phyloP scores from a whole-genome alignment of 176 grass and related monocot species.

The Puccinellia tenuiflora region DNA sequence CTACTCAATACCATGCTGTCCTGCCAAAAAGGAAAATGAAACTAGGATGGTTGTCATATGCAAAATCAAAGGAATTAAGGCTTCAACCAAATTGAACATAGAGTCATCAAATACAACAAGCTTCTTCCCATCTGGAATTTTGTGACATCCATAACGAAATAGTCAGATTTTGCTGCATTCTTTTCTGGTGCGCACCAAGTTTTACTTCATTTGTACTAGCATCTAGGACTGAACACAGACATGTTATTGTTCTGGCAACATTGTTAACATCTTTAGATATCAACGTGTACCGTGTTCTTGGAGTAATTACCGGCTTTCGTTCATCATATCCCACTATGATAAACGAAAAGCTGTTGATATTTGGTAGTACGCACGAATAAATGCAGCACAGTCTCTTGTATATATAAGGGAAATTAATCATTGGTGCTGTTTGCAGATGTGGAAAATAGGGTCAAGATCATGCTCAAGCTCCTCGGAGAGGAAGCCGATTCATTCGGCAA shows the following conservation, averaged over 20 bases:
- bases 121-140: background rate
- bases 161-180: background rate
- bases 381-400: background rate
- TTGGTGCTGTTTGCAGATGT: constrained; percentile 50
- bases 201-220: background rate
- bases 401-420: background rate
- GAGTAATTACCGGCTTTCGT: background rate
- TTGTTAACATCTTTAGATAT: background rate
- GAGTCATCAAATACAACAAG: background rate
- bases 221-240: background rate
- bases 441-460: constrained; percentile 64
- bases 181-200: too few relatives aligned
- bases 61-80: background rate
- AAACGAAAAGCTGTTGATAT: background rate
- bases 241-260: background rate
- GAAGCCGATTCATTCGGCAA: constrained; percentile 81
- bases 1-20: background rate
- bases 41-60: background rate
- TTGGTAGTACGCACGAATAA: background rate
- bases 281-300: background rate
- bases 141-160: background rate
- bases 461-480: constrained; percentile 79
- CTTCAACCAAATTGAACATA: background rate
- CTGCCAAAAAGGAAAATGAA: background rate
- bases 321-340: background rate